These are phyloP conservation scores for Macrotyloma uniflorum DNA, from an alignment of 306 rosid genomes.

Conservation along the genomic window DNA sequence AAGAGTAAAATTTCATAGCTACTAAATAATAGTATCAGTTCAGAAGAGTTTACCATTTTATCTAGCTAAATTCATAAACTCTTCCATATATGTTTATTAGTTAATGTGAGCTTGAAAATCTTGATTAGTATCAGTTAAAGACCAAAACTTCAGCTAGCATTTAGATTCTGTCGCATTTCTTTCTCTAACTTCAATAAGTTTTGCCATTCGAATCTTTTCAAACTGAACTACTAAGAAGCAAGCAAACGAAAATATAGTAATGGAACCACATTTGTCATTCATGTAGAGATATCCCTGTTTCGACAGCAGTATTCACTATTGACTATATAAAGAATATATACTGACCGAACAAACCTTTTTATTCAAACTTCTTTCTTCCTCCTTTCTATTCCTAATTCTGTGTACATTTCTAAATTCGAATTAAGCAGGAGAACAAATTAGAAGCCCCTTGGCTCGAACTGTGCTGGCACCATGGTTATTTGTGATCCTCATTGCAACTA, in stretches of 20 bases:
- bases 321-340: background rate
- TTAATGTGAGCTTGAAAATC: too few relatives aligned
- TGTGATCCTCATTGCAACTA: constrained; percentile 48
- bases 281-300: background rate
- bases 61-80: too few relatives aligned
- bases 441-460: constrained; percentile 49
- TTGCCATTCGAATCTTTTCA: background rate
- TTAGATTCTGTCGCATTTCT: background rate
- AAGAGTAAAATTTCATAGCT: background rate
- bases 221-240: background rate
- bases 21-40: too few relatives aligned
- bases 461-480: constrained; percentile 73
- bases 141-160: background rate
- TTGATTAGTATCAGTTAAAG: background rate
- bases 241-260: background rate
- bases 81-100: too few relatives aligned
- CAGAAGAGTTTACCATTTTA: too few relatives aligned
- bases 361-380: background rate
- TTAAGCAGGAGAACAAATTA: constrained; percentile 52
- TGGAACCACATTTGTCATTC: background rate
- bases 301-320: too few relatives aligned
- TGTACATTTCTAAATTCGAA: background rate
- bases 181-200: background rate
- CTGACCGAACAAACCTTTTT: background rate
- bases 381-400: background rate